Evolutionary conservation across 306 rosid genomes (phyloP).

Genomic region (Gastrolobium villosum): DNA sequence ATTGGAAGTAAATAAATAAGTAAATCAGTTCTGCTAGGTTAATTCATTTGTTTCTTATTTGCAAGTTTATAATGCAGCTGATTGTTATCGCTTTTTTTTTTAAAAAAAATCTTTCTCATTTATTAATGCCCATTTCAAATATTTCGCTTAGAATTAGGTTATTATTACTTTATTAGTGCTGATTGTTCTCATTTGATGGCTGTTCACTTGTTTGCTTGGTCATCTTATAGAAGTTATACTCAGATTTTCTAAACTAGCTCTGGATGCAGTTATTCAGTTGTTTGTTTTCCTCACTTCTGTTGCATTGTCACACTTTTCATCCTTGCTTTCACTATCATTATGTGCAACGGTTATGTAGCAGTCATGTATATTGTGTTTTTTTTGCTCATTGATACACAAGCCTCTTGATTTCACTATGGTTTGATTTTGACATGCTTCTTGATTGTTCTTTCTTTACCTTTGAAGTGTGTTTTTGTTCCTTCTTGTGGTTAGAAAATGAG

Average conservation of each 20-base stretch:
- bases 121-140: background rate
- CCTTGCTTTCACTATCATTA: background rate
- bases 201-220: constrained; percentile 18
- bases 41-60: constrained; percentile 1
- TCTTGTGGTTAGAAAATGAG: constrained; percentile 42
- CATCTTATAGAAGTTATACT: constrained; percentile 24
- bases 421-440: constrained; percentile 27
- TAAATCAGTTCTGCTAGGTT: background rate
- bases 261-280: background rate
- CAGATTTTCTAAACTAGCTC: constrained; percentile 10
- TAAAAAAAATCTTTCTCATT: background rate
- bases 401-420: constrained; percentile 24
- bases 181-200: constrained; percentile 14
- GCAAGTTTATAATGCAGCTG: constrained; percentile 17
- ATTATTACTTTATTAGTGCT: constrained; percentile 11
- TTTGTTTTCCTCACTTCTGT: constrained; percentile 1
- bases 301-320: constrained; percentile 12
- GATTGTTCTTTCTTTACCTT: constrained; percentile 34
- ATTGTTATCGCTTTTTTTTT: background rate
- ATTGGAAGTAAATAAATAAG: background rate
- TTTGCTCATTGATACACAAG: background rate
- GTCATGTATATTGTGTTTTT: constrained; percentile 31
- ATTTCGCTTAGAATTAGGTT: background rate
- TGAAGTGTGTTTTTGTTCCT: constrained; percentile 32
- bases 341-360: constrained; percentile 2